Evolutionary conservation across 2,329 filamentous ascomycete species (phyloP).

Genomic region (Amauroascus verrucosus): DNA sequence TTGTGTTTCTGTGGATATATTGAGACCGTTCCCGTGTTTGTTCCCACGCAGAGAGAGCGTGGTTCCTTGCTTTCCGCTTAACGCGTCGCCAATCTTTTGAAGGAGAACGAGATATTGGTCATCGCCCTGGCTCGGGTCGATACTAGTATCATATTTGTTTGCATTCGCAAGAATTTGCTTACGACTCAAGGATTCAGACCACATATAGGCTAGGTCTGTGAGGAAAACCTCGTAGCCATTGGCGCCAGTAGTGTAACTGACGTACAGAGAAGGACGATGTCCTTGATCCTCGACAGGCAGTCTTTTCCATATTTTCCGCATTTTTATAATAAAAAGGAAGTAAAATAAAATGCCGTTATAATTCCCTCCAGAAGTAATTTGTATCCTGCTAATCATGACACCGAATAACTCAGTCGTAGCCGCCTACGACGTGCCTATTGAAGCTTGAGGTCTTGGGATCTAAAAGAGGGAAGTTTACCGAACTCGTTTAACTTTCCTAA

Average conservation of each 20-base stretch:
- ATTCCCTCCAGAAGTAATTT: background rate
- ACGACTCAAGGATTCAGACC: constrained; percentile 43
- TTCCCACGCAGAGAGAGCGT: constrained; percentile 24
- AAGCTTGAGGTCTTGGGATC: no score
- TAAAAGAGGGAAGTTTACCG: constrained; percentile 2
- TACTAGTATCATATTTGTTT: constrained; percentile 41
- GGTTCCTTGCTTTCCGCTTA: constrained; percentile 29
- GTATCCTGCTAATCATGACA: background rate
- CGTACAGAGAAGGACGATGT: constrained; percentile 30
- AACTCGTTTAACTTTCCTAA: constrained; percentile 8
- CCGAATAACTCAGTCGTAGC: background rate
- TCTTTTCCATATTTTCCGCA: constrained; percentile 30
- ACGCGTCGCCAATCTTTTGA: constrained; percentile 43
- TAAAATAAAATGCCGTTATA: no score
- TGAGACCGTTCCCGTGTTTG: constrained; percentile 29
- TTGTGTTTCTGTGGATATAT: constrained; percentile 38
- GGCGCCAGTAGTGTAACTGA: constrained; percentile 26
- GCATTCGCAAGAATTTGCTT: constrained; percentile 42
- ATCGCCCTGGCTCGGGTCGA: constrained; percentile 49
- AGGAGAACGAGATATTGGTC: constrained; percentile 48
- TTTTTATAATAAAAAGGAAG: constrained; percentile 13
- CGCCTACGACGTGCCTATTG: background rate
- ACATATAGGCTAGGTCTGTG: constrained; percentile 50
- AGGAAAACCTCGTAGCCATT: constrained; percentile 44
- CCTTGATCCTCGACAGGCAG: constrained; percentile 22